Evolutionary conservation across 371 early-diverging fungal species (phyloP), one percentile per base, ranked within the genome.

Genomic region (Rhizopus sp.): DNA sequence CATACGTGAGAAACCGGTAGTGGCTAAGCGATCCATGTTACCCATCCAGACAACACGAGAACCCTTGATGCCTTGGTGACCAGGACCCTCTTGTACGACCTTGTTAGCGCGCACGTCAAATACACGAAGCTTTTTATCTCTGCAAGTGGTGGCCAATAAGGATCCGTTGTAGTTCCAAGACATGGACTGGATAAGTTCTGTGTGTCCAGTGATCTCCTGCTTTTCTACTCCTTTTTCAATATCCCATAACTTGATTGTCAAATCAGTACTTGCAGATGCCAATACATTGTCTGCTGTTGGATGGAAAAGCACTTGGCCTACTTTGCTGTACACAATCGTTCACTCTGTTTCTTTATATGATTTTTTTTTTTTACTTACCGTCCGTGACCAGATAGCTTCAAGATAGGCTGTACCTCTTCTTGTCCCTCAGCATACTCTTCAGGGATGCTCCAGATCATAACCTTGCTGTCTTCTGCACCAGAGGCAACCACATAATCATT

Each of bases 41-140:
- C 98, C 98, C 63, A 98, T 78, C 95, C 96, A 96, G 5, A 85
- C 86, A 31, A 91, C 93, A 57, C 99, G 89, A 12, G 95, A 88
- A 16, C 97, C 98, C 83, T 98, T 98, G 74, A 97, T 79, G 47
- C 99, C 99, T 66, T 89, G 89, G 75, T 98, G 97, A n/a, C 93
- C 89, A 23, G 69, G 70, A 3, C 87, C 88, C 72, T 94, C 88
- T 68, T 81, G 82, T 5, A 93, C 92, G n/a, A 93, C 75, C 62
- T 88, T 80, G 69, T 89, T 91, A 47, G 93, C 63, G 34, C 99
- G 85, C 37, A 91, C 86, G 82, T 98, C 99, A 77, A 96, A 92
- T 10, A 98, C 74, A 47, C 99, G 88, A 41, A 98, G 62, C 64
- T 89, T 90, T 73, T 98, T 98, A 79, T 98, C 99, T 67, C 97